Evolutionary conservation across 345 rosid species (phyloP), one percentile per base, ranked within the genome.

Genomic region (Jatropha curcas): DNA sequence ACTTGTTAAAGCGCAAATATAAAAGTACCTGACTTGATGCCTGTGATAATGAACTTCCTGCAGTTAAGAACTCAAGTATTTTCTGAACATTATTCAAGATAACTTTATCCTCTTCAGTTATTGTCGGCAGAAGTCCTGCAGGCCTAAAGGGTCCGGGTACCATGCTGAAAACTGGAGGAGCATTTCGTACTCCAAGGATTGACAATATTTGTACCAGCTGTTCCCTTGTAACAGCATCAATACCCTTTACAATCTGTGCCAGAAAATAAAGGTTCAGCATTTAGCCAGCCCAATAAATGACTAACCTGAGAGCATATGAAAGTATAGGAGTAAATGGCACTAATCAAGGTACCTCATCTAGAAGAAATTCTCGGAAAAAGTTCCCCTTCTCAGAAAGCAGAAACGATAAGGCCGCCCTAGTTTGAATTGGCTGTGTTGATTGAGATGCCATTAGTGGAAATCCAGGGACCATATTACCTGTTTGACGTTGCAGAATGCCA

Each of bases 211-310:
- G 94, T 57, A 92, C 91, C 53, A 94, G 81, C 83, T 94, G 97
- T 76, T 94, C 96, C 80, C 98, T 89, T 14, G 97, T 84, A 71
- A 92, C 84, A 34, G 98, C 98, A 80, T 94, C 98, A 9, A 94
- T 90, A 60, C 97, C 95, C 83, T 92, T 94, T 30, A 94, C 98
- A 76, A 94, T 88, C 98, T 94, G 89, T 74, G 20, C 58, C 33
- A 72, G 63, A 77, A 46, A 45, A 57, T 4, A 63, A 48, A 20
- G 60, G 61, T 66, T 65, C 2, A 5, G 62, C 59, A 53, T 52
- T 56, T 48, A 31, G 55, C 66, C n/a, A 43, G 48, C 12, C n/a
- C 19, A 3, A n/a, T 64, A 57, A 17, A 43, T 4, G 63, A 74
- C 20, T 43, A 76, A 63, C 65, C 68, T 22, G 22, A 46, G 11